Base-by-base conservation (phyloP, 225 moss, liverwort and hornwort species). In the Pleurozium schreberi region DNA sequence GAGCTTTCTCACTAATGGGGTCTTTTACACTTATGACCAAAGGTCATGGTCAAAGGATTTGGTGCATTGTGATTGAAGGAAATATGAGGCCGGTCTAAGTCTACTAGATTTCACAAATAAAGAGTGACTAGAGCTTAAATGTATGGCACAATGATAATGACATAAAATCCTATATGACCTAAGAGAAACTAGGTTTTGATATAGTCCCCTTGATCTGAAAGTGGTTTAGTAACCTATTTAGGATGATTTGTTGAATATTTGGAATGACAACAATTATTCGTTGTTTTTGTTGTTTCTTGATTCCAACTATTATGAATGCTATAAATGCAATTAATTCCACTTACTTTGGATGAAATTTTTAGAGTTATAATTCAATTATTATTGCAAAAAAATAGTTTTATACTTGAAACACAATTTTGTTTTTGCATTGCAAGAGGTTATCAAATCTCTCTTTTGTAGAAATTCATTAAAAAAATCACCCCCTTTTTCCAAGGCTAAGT, bases 1-100 rank as follows among this genome's bases (percentile, higher is more conserved):
- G 17, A 3, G 4, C 12, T 50, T 75, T 7, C 8, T 49, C 1
- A 0, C 12, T 11, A 5, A 49, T 31, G 4, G 1, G 11, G 12
- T 19, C 59, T 2, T 28, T 11, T 75, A 50, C 6, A 75, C 12
- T 50, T 8, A 20, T 33, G 21, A 13, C 18, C 31, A 50, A 8
- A 75, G 3, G 21, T 75, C 0, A 0, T 13, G 3, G 2, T 20
- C 7, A 33, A 33, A 12, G 12, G 20, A 75, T 49, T 20, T 19
- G 4, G 4, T 75, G 7, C 12, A 31, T 12, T 33, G 4, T 33
- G 4, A 75, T 49, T 75, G 12, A 31, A 49, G 12, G 12, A 17
- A 33, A 49, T 28, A 33, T 19, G 12, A 11, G 1, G 1, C 0
- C 0, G 0, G 1, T 33, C 8, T 7, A 33, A 49, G 4, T 75